phyloP scores from a whole-genome alignment of 176 grass and related monocot genomes.

The Triticum monococcum region DNA sequence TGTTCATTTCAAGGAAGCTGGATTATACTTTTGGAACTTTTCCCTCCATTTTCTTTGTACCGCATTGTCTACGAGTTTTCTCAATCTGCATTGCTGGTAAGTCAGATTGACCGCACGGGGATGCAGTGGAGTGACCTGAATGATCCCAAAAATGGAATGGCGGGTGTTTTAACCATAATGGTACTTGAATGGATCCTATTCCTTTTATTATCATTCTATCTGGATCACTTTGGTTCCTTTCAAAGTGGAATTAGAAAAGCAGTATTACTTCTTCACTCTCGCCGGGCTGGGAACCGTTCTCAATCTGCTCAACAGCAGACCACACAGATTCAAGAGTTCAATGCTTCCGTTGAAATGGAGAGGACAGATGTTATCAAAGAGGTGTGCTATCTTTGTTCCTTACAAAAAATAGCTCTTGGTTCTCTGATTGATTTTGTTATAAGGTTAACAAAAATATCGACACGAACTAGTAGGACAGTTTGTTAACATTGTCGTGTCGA shows the following conservation, averaged over 20 bases:
- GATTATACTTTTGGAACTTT: conserved; percentile 75
- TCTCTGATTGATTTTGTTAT: background rate
- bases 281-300: conserved; percentile 9
- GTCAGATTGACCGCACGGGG: conserved; percentile 34
- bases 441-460: too few species aligned
- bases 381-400: conserved; percentile 30
- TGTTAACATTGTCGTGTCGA: background rate
- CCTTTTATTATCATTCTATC: conserved; percentile 50
- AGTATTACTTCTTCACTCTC: background rate
- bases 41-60: conserved; percentile 82
- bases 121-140: conserved; percentile 66
- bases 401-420: background rate
- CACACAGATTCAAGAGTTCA: conserved; percentile 49
- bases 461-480: too few species aligned
- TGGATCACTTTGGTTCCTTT: conserved; percentile 54
- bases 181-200: conserved; percentile 69
- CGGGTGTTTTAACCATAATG: conserved; percentile 59
- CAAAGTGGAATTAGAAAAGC: conserved; percentile 42
- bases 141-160: conserved; percentile 63
- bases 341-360: conserved; percentile 51
- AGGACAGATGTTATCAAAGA: conserved; percentile 56
- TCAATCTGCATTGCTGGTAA: conserved; percentile 32
- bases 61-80: conserved; percentile 71
- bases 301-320: conserved; percentile 27
- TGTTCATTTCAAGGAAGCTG: conserved; percentile 58